Conservation (phyloP, 176 grass and related monocot species). For the Raddia distichophylla region DNA sequence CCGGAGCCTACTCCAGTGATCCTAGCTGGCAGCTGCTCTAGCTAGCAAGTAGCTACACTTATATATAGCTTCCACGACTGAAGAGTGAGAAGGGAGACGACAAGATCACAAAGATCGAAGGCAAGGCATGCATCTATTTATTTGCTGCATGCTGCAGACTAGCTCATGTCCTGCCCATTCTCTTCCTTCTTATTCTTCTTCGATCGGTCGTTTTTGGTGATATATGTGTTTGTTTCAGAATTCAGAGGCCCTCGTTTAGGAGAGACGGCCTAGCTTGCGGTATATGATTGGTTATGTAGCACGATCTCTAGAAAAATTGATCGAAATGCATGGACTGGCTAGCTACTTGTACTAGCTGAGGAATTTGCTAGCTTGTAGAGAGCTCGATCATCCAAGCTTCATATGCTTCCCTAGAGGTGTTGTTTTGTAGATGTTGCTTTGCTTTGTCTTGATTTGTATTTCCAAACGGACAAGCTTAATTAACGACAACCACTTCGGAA, state of each 20-base stretch:
- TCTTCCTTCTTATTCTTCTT: neutral
- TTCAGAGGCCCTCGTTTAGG: constrained; percentile 32
- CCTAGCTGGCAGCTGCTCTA: neutral
- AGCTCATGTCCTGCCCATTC: neutral
- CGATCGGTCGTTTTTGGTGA: neutral
- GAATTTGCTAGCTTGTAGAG: constrained; percentile 16
- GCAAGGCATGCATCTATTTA: too few species aligned
- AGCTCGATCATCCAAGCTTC: neutral
- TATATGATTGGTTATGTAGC: constrained; percentile 31
- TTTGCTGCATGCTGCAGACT: neutral
- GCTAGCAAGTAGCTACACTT: neutral
- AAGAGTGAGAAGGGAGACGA: constrained; percentile 8
- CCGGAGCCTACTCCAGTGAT: constrained; percentile 66
- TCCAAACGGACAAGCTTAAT: constrained; percentile 39
- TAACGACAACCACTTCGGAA: constrained; percentile 31
- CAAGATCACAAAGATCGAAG: constrained; percentile 1
- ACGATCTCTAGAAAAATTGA: constrained; percentile 18
- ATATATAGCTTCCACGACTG: constrained; percentile 5
- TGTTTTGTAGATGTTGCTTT: constrained; percentile 29
- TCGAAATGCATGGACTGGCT: constrained; percentile 6
- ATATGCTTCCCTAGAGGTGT: constrained; percentile 27
- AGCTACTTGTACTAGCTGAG: constrained; percentile 26
- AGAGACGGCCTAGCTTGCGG: constrained; percentile 7
- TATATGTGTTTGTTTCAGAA: constrained; percentile 22
- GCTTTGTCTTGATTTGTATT: constrained; percentile 4